Evolutionary conservation across 345 rosid species (phyloP), one percentile per base, ranked within the genome.

Genomic region (Eucalyptus albens): DNA sequence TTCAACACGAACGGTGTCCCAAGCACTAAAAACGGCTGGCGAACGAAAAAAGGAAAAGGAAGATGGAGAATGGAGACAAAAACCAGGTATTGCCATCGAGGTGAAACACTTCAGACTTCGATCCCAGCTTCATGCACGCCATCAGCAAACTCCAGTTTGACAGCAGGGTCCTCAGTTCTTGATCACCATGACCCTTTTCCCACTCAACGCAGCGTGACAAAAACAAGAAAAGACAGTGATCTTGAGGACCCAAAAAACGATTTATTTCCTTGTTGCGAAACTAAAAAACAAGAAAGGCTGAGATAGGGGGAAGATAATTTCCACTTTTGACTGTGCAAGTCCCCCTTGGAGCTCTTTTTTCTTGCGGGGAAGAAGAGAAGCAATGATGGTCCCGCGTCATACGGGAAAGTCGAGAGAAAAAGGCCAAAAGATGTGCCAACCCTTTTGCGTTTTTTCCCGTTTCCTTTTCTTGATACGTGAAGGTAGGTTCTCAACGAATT

Each of bases 41-140:
- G 24, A 50, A 88, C 47, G 7, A 26, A 37, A 86, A 60, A 21
- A 11, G 4, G 15, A 77, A 77, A 4, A 40, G 1, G 29, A 40
- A 40, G 85, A 40, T 77, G 50, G 31, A 69, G 33, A 92, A 89
- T 89, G 87, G 86, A 40, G 86, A 90, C 93, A 89, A 31, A 6
- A 7, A 97, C 99, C 99, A 96, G 89, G 94, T 89, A 86, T 92
- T 90, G 87, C 96, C 97, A 86, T 94, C 96, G 33, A 93, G 97
- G 91, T 88, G 95, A 93, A 97, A 97, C 69, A 91, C 94, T 29
- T 97, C 98, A 89, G 98, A 92, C 93, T 97, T 97, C 85, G 99
- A 97, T 91, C 99, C 99, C 86, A 97, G 93, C 93, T 93, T 97
- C 97, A 97, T 92, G 95, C 92, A 93, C 51, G 98, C 97, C 99